Evolutionary conservation across 176 grass and related monocot genomes (phyloP), one percentile per base, ranked within the genome.

Genomic region (Tillandsia leiboldiana): DNA sequence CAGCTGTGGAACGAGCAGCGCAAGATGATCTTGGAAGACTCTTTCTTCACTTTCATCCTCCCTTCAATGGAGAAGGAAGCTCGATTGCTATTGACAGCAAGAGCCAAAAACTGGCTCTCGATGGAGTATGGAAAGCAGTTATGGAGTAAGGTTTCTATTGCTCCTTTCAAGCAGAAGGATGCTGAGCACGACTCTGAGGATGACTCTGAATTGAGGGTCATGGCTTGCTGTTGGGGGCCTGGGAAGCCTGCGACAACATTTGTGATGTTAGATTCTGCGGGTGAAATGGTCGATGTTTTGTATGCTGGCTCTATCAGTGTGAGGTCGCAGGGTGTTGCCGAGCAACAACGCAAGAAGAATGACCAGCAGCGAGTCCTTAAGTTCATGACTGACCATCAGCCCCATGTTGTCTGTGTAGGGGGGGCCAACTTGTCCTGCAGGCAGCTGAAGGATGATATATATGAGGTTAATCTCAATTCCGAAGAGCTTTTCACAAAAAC

Each of bases 221-320:
- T 99, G 95, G 90, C 89, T 51, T 90, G 86, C 72, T 99, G 90
- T 82, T 94, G 84, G 95, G 95, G 95, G 54, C 87, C 94, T 85
- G 95, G 95, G 73, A 93, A 89, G 69, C 90, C 95, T 52, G 87
- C 90, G 67, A 99, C 82, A 49, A 94, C 95, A 50, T 93, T 99
- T 78, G 95, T 99, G 8, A 89, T 87, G 87, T 71, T 94, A 65
- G 95, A 99, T 63, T 84, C 95, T 50, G 84, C 89, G 58, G 94
- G 95, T 63, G 90, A 99, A 79, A 77, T 99, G 82, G 84, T 93
- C 72, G 95, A 99, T 84, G 90, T 94, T 73, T 65, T 99, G 33
- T 94, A 99, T 77, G 95, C 90, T 0, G 87, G 90, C 70, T 99
- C 95, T 20, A 90, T 99, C 59, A 90, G 87, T 78, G 75, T 79